Evolutionary conservation across 805 yeast species (phyloP), one percentile per base, ranked within the genome.

Genomic region (Ogataea dorogensis): DNA sequence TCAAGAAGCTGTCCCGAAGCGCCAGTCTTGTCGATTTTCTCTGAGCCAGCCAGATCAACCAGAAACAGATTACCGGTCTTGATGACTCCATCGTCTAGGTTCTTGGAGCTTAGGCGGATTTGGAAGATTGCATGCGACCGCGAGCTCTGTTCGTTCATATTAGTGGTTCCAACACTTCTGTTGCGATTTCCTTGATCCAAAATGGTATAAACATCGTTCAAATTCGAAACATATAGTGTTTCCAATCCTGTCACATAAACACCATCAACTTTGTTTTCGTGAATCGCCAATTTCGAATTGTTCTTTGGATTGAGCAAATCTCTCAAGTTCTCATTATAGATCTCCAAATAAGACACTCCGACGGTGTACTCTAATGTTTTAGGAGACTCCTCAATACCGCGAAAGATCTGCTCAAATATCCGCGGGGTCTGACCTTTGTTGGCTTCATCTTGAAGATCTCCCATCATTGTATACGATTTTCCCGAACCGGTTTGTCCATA

Each of bases 401-500:
- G 62, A 53, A 86, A 88, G 5, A 88, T 65, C 38, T 72, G 72
- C 33, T 80, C 81, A 12, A 83, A 70, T 11, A 85, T 75, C 21
- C 93, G 66, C 0, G 94, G 94, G 12, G 83, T 79, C 17, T 84
- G 65, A 2, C 96, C 96, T 25, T 69, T 63, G 5, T 46, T 44
- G 1, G 53, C 49, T 5, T 67, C 49, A 2, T 70, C 63, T 3
- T 52, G 54, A 1, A 61, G 49, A 8, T 67, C 46, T 0, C 86
- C 84, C 62, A 86, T 74, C 93, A 86, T 85, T 1, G 95, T 86
- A 59, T 75, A 80, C 0, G 94, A 79, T 52, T 86, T 86, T 1
- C 95, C 95, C 0, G 93, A 73, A 1, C 85, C 89, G 0, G 95
- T 86, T 56, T 86, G 95, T 5, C 96, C 96, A 61, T 88, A 88